Percentiles rank a stretch among this genome's conserved stretches.
Evolutionary conservation across 148 eudicot genomes (phyloP).

Genomic region (Rhododendron henanense): DNA sequence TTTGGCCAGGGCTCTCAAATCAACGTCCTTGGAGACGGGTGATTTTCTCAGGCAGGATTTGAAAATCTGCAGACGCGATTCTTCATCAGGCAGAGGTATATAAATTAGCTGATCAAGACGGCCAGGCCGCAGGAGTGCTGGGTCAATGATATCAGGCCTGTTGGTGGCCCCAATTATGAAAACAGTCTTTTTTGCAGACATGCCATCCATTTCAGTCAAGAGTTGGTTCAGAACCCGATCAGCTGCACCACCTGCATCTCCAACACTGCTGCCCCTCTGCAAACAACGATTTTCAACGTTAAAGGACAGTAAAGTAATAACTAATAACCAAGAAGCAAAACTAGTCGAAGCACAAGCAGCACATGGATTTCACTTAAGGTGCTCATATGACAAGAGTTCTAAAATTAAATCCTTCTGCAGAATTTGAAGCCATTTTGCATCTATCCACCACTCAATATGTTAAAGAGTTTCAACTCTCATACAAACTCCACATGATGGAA

Average conservation of each 20-base stretch:
- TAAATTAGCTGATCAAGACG: constrained; percentile 54
- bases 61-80: constrained; percentile 42
- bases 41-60: constrained; percentile 52
- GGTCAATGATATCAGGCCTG: constrained; percentile 53
- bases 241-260: constrained; percentile 57
- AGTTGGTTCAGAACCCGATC: constrained; percentile 53
- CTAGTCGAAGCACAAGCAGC: background rate
- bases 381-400: no score
- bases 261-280: constrained; percentile 47
- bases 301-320: background rate
- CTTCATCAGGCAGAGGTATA: constrained; percentile 53
- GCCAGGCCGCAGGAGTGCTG: constrained; percentile 49
- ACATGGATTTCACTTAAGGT: background rate
- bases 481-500: background rate
- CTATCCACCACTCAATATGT: background rate
- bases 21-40: constrained; percentile 45
- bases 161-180: constrained; percentile 53
- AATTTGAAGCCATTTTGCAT: background rate
- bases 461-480: background rate
- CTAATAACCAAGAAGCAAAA: background rate
- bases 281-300: background rate
- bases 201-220: constrained; percentile 56
- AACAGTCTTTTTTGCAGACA: constrained; percentile 51
- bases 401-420: background rate
- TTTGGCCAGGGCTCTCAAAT: constrained; percentile 44